Evolutionary conservation across 2,329 filamentous ascomycete genomes (phyloP), one percentile per base, ranked within the genome.

Genomic region (Colletotrichum noveboracense): DNA sequence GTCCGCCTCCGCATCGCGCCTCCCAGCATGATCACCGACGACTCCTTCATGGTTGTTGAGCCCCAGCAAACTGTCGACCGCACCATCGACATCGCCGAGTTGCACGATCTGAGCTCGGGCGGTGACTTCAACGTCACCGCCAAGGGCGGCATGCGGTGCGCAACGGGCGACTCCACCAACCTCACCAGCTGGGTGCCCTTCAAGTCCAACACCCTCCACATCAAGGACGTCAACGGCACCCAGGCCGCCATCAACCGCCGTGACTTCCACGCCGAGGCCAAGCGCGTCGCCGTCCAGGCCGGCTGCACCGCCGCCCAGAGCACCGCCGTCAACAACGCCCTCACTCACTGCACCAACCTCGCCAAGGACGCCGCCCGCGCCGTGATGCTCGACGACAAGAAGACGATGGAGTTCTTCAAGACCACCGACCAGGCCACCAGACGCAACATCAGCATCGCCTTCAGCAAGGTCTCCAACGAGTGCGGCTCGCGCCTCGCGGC

Each of bases 381-480:
- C 24, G 77, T 70, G 18, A 43, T 38, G 21, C 36, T 52, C 32
- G 62, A 76, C 66, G 12, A 60, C 18, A 66, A 32, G 77, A 91
- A 88, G 79, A 82, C 93, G 78, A 82, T 82, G 28, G 90, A 92
- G 80, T 94, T 92, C 87, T 94, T 94, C 88, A 93, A 92, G 84
- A 88, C 88, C 1, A 89, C 88, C 34, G 82, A 77, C 26, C 13
- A 13, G 2, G 58, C 21, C 7, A 69, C 67, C 26, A 87, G 88
- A 60, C 85, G 81, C 65, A 86, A 83, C 2, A 90, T 93, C 7
- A 85, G 89, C 4, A 85, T 85, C 26, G 87, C 93, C 72, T 87
- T 86, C 69, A 85, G 85, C 48, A 80, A 78, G 14, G 86, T 93
- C 12, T 88, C 90, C 7, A 78, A 78, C 2, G 91, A 94, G 82